Evolutionary conservation across 805 yeast genomes (phyloP).

Genomic region (Hanseniaspora clermontiae): DNA sequence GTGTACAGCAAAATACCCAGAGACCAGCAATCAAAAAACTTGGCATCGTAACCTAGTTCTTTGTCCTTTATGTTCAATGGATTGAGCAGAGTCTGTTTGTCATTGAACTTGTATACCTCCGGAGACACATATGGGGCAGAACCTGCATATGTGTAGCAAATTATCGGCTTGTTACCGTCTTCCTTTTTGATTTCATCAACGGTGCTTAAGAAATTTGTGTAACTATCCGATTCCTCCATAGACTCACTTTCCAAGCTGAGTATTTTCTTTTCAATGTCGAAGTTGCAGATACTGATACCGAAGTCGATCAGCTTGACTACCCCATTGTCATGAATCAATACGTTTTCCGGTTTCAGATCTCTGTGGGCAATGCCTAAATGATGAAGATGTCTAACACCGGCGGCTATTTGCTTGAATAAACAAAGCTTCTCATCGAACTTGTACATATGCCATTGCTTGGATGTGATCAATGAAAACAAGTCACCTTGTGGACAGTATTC

Average conservation of each 20-base stretch:
- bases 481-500: constrained; percentile 54
- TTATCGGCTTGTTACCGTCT: not conserved
- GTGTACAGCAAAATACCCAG: constrained; percentile 57
- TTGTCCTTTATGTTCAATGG: constrained; percentile 25
- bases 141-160: constrained; percentile 45
- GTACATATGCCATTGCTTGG: constrained; percentile 47
- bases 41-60: constrained; percentile 43
- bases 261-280: constrained; percentile 43
- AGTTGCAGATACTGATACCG: constrained; percentile 40
- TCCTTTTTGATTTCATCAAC: not conserved
- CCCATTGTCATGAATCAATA: constrained; percentile 47
- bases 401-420: constrained; percentile 52
- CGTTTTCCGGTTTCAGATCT: constrained; percentile 66
- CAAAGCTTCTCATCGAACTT: constrained; percentile 46
- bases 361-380: constrained; percentile 56
- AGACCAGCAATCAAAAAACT: constrained; percentile 60
- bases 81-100: constrained; percentile 29
- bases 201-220: not conserved
- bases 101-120: constrained; percentile 41
- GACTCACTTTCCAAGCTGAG: constrained; percentile 29
- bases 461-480: constrained; percentile 41
- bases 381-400: constrained; percentile 52
- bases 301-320: constrained; percentile 60
- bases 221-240: not conserved
- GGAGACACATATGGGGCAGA: constrained; percentile 77